Evolutionary conservation across 2,329 filamentous ascomycete species (phyloP).

Genomic region (Aspergillus proliferans): DNA sequence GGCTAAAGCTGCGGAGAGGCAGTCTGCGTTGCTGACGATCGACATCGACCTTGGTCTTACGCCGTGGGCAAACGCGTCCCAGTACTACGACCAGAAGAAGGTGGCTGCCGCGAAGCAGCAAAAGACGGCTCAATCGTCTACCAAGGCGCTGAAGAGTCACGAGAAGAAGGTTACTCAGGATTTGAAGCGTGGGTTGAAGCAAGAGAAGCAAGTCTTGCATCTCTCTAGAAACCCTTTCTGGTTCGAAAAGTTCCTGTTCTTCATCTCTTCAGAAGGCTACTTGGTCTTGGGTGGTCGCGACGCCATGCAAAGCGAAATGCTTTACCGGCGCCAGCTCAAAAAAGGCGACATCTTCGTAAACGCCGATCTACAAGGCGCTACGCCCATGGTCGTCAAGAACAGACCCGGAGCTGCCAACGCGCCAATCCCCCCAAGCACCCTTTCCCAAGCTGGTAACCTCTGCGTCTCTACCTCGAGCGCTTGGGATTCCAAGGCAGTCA

Average conservation of each 20-base stretch:
- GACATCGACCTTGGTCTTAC: slow-evolving; percentile 79
- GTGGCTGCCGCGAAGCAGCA: slow-evolving; percentile 78
- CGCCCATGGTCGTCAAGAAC: slow-evolving; percentile 87
- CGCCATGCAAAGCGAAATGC: slow-evolving; percentile 77
- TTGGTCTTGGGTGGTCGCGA: slow-evolving; percentile 84
- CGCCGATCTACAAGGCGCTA: slow-evolving; percentile 77
- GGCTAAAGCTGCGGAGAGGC: slow-evolving; percentile 15
- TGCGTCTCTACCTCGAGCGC: slow-evolving; percentile 79
- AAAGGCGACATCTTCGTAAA: slow-evolving; percentile 91
- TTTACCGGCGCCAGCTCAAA: slow-evolving; percentile 80
- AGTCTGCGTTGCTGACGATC: slow-evolving; percentile 53
- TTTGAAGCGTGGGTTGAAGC: slow-evolving; percentile 79
- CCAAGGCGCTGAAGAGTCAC: slow-evolving; percentile 77
- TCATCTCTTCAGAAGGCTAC: slow-evolving; percentile 92
- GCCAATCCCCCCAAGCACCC: slow-evolving; percentile 82
- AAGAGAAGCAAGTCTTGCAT: slow-evolving; percentile 81
- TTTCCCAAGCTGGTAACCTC: slow-evolving; percentile 82
- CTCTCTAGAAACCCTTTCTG: slow-evolving; percentile 78
- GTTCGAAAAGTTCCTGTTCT: slow-evolving; percentile 97
- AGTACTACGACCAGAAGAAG: slow-evolving; percentile 88
- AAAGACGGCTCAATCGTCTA: slow-evolving; percentile 75
- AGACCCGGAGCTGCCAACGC: slow-evolving; percentile 68
- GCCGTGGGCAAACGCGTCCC: slow-evolving; percentile 81
- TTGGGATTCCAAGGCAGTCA: slow-evolving; percentile 94
- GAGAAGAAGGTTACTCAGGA: slow-evolving; percentile 83